Percentiles rank a stretch among this genome's conserved stretches.
phyloP scores from a whole-genome alignment of 2,329 filamentous ascomycete species.

The Alternaria conjuncta region DNA sequence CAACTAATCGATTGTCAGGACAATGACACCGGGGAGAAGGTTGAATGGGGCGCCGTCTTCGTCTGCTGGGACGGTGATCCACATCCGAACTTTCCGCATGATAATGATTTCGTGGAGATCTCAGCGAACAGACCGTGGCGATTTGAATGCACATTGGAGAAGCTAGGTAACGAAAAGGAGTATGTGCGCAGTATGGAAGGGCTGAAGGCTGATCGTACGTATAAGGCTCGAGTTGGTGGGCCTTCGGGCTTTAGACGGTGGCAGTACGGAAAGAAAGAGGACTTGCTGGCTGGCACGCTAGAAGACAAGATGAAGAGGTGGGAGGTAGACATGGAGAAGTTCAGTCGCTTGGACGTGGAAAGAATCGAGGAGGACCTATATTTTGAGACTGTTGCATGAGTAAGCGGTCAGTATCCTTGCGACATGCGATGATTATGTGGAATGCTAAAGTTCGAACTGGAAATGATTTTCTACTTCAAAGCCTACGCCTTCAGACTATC shows the following conservation, averaged over 20 bases:
- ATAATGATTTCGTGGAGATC: neutral
- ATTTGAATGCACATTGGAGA: neutral
- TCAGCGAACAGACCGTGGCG: neutral
- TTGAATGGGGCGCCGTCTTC: neutral
- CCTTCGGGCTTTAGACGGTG: accelerated
- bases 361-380: neutral
- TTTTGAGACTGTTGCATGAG: neutral
- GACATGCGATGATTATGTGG: neutral
- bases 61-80: neutral
- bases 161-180: neutral
- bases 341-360: accelerated
- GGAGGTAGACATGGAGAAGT: neutral
- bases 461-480: too few species aligned
- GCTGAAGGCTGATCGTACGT: neutral
- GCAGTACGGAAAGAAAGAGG: neutral
- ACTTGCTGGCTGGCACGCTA: neutral
- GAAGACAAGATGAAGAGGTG: neutral
- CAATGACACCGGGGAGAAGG: neutral
- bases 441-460: too few species aligned
- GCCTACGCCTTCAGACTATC: constrained; percentile 4
- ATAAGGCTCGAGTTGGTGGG: neutral
- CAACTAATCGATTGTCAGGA: accelerated
- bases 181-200: neutral
- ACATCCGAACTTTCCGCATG: accelerated
- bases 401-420: neutral